These are phyloP conservation scores for Cryptosporidium ryanae DNA, from an alignment of 169 alveolate genomes.

Conservation along the genomic window DNA sequence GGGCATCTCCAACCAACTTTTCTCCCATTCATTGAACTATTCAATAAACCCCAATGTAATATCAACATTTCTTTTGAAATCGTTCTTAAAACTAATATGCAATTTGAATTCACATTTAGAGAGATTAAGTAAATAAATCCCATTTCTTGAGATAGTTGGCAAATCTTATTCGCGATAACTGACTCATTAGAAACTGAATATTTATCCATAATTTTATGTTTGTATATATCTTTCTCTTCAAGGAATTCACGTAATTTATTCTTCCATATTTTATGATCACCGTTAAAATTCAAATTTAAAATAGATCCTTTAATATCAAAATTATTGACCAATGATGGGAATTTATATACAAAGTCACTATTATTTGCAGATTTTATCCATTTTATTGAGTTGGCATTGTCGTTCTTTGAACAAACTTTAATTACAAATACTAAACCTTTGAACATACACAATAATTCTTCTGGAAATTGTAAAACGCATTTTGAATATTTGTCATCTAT, in stretches of 20 bases:
- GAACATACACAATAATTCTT: constrained; percentile 7
- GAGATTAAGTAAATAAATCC: constrained; percentile 7
- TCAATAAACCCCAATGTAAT: constrained; percentile 51
- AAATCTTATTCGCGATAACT: not conserved
- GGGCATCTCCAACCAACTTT: constrained; percentile 48
- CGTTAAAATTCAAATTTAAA: not conserved
- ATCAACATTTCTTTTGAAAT: constrained; percentile 17
- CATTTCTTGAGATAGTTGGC: constrained; percentile 30
- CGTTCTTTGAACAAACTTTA: not conserved
- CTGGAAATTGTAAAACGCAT: constrained; percentile 20
- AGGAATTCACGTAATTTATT: constrained; percentile 1
- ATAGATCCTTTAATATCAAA: not conserved
- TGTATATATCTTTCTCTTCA: not conserved
- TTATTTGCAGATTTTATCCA: constrained; percentile 53
- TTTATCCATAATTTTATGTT: constrained; percentile 9
- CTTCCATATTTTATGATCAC: constrained; percentile 6
- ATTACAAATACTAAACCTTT: constrained; percentile 59
- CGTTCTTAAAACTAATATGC: constrained; percentile 19
- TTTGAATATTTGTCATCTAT: constrained; percentile 4
- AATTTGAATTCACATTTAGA: not conserved
- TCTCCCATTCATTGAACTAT: not conserved
- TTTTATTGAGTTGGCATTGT: not conserved
- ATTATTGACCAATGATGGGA: not conserved
- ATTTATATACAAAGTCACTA: constrained; percentile 15
- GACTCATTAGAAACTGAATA: constrained; percentile 21